Evolutionary conservation across 257 asterid genomes (phyloP), one percentile per base, ranked within the genome.

Genomic region (Primulina eburnea): DNA sequence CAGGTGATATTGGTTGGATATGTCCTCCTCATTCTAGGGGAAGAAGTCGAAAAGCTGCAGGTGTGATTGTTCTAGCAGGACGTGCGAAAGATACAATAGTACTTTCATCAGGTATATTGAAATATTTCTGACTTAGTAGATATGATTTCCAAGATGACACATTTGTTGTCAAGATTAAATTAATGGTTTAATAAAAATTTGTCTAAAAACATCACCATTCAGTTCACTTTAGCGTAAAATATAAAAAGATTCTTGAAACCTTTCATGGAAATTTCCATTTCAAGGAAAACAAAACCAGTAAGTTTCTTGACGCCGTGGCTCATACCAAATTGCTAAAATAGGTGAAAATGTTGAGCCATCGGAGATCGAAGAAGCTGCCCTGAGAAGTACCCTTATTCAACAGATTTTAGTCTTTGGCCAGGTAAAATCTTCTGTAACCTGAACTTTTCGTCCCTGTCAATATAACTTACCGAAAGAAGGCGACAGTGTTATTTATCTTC

Each of bases 1-100:
- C 97, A 4, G 97, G 97, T 62, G 98, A 93, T 86, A 78, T 93
- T 70, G 98, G 98, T 38, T 89, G 96, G 97, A 89, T 93, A 77
- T 87, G 77, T 38, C 90, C 97, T 59, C 75, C 74, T 73, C 96
- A 87, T 78, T 87, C 96, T 57, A 56, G 80, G 59, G 98, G 98
- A 57, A 84, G 97, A 65, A 82, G 90, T 71, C 96, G 94, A 38
- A 84, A 74, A 68, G 85, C 92, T 71, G 90, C 89, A 60, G 97
- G 96, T 17, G 82, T 83, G 29, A 74, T 92, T 79, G 92, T 90
- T 74, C 96, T 92, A 34, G 95, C 87, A 84, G 98, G 98, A 26
- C 97, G 98, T 33, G 94, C 96, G 16, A 92, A 92, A 78, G 97
- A 92, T 78, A 92, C 97, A 30, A 92, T 90, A 66, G 97, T 92